Percentiles rank a stretch among this genome's conserved stretches.
Evolutionary conservation across 176 grass and related monocot genomes (phyloP).

Genomic region (Phoenix dactylifera): DNA sequence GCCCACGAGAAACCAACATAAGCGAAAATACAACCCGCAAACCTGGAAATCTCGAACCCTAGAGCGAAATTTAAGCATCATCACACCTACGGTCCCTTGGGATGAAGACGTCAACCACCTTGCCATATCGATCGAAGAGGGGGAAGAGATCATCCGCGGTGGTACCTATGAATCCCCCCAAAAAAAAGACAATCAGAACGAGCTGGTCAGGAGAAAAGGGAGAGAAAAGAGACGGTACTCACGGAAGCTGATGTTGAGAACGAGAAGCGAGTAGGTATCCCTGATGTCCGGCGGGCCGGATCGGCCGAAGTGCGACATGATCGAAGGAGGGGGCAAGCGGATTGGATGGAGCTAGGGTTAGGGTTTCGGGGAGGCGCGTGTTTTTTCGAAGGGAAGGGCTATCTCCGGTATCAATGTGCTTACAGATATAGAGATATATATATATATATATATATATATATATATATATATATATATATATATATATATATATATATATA

Average conservation of each 20-base stretch:
- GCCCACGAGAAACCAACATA: slow-evolving; percentile 4
- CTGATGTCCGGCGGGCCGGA: slow-evolving; percentile 78
- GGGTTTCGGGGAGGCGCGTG: background rate
- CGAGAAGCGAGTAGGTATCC: slow-evolving; percentile 88
- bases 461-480: no score
- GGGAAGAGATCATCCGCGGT: slow-evolving; percentile 88
- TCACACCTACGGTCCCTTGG: slow-evolving; percentile 80
- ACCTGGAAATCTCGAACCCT: slow-evolving; percentile 9
- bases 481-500: no score
- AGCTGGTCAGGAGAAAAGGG: background rate
- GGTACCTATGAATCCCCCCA: slow-evolving; percentile 40
- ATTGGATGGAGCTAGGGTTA: slow-evolving; percentile 23
- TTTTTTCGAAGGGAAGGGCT: no score
- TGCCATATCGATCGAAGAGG: slow-evolving; percentile 83
- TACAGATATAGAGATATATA: no score
- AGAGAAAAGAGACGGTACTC: background rate
- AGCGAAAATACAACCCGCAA: background rate
- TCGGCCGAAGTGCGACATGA: slow-evolving; percentile 86
- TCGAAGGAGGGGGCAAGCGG: background rate
- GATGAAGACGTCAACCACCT: slow-evolving; percentile 91
- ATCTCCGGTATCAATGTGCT: no score
- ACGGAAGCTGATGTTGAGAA: slow-evolving; percentile 97
- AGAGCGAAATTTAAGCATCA: background rate
- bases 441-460: no score
- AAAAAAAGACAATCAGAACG: background rate